These are phyloP conservation scores for Tillandsia fasciculata DNA, from an alignment of 176 grass and related monocot genomes.

Conservation along the genomic window DNA sequence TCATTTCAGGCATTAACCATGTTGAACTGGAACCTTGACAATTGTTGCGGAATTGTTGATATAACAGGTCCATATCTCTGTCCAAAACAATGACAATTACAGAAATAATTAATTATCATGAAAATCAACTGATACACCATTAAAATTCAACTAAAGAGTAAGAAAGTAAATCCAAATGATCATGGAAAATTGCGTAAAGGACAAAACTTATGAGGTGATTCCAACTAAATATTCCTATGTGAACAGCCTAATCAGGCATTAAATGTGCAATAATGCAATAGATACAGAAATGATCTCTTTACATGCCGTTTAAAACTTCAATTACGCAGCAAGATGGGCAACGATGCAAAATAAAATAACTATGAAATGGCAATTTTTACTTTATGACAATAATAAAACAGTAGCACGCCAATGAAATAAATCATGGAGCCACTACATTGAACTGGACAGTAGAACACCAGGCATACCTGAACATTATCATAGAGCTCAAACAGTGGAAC, in stretches of 20 bases:
- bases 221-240: no score
- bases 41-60: conserved; percentile 94
- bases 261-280: no score
- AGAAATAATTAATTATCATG: conserved; percentile 1
- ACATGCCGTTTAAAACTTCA: no score
- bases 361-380: no score
- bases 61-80: conserved; percentile 96
- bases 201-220: no score
- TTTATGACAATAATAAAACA: no score
- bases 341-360: no score
- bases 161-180: no score
- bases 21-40: conserved; percentile 99
- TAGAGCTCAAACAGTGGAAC: conserved; percentile 99
- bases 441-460: not conserved
- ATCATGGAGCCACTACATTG: not conserved
- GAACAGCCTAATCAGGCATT: no score
- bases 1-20: conserved; percentile 69
- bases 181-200: no score
- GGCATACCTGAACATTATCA: conserved; percentile 86
- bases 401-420: not conserved
- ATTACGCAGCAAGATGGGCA: no score
- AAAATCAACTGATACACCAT: not conserved
- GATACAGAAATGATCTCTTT: no score
- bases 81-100: conserved; percentile 8
- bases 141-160: not conserved